Evolutionary conservation across 768 basidiomycete genomes (phyloP).

Genomic region (Naganishia friedmannii): DNA sequence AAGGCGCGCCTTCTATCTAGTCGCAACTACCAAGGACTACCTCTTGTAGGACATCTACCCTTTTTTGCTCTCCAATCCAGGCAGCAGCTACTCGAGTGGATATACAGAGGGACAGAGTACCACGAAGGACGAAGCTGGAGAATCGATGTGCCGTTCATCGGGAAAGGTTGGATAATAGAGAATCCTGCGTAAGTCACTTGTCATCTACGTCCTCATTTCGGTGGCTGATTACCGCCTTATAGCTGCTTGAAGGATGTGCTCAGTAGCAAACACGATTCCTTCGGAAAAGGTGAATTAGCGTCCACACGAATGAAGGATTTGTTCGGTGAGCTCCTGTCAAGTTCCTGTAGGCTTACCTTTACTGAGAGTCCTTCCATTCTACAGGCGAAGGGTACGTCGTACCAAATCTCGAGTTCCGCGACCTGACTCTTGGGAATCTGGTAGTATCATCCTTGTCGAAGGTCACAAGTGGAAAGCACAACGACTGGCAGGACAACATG

Average conservation of each 20-base stretch:
- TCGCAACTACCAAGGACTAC: conserved; percentile 25
- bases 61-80: conserved; percentile 29
- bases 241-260: conserved; percentile 38
- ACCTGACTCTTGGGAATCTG: neutral
- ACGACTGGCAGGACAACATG: conserved; percentile 34
- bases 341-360: neutral
- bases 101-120: conserved; percentile 27
- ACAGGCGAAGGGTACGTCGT: conserved; percentile 28
- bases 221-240: neutral
- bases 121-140: conserved; percentile 26
- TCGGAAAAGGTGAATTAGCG: conserved; percentile 35
- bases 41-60: conserved; percentile 39
- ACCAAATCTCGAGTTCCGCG: neutral
- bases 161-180: conserved; percentile 31
- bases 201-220: neutral
- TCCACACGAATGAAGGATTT: conserved; percentile 31
- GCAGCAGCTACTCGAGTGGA: conserved; percentile 34
- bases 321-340: conserved; percentile 30
- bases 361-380: neutral
- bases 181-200: conserved; percentile 38
- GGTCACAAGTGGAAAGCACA: conserved; percentile 36
- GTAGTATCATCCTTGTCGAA: conserved; percentile 35
- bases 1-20: neutral
- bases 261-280: conserved; percentile 30
- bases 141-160: conserved; percentile 30